These are phyloP conservation scores for Immersiporthe knoxdaviesiana DNA, from an alignment of 2,329 filamentous ascomycete genomes.

Conservation along the genomic window DNA sequence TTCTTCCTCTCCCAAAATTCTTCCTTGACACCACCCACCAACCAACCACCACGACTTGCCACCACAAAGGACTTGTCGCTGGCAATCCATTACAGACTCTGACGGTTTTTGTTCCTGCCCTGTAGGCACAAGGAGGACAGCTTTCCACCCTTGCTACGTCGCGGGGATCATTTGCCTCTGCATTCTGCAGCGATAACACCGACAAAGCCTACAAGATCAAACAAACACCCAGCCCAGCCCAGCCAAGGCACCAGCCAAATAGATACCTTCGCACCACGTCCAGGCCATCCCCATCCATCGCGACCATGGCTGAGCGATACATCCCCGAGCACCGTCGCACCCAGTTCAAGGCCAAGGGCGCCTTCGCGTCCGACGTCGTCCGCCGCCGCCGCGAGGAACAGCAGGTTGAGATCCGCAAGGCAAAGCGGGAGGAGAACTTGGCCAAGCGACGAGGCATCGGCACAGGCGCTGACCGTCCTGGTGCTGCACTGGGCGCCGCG, in stretches of 20 bases:
- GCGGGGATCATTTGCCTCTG: background rate
- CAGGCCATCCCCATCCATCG: constrained; percentile 31
- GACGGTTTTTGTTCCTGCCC: background rate
- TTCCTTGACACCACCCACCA: constrained; percentile 26
- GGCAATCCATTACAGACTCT: constrained; percentile 10
- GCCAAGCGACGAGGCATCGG: constrained; percentile 96
- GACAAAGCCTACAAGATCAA: too few species aligned
- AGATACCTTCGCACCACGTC: constrained; percentile 11
- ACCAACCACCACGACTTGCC: constrained; percentile 9
- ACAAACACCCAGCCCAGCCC: background rate
- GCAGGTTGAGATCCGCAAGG: constrained; percentile 98
- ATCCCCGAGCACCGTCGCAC: constrained; percentile 99
- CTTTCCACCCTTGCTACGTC: background rate
- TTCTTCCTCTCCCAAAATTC: constrained; percentile 28
- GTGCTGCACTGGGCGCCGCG: constrained; percentile 82
- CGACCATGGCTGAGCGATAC: constrained; percentile 94
- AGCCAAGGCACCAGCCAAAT: constrained; percentile 14
- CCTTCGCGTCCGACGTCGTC: constrained; percentile 98
- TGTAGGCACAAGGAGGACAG: background rate
- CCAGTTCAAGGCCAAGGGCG: constrained; percentile 99
- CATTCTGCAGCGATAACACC: constrained; percentile 1
- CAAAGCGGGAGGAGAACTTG: constrained; percentile 98
- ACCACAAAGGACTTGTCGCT: constrained; percentile 14
- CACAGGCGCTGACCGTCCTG: constrained; percentile 76
- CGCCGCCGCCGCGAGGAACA: constrained; percentile 98